A percentile compares a stretch with the other conserved stretches of the same genome.
Evolutionary conservation across 2,329 filamentous ascomycete species (phyloP).

Genomic region (Ilyonectria mors-panacis): DNA sequence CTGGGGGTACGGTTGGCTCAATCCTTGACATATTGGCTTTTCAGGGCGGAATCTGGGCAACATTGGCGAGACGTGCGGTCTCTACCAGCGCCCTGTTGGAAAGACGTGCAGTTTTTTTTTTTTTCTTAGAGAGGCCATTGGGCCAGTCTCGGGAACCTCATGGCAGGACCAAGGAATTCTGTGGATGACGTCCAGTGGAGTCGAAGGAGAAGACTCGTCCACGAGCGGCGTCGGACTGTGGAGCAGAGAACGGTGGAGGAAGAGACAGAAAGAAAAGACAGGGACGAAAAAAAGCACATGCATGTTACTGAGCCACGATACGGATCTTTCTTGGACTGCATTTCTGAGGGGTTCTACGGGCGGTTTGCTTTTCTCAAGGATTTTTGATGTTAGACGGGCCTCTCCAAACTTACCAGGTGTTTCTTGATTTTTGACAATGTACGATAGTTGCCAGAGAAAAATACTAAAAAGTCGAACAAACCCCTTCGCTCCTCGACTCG

Average conservation of each 20-base stretch:
- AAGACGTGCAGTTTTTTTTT: constrained; percentile 31
- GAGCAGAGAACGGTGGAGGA: constrained; percentile 10
- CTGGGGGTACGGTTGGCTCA: constrained; percentile 26
- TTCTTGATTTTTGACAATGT: constrained; percentile 39
- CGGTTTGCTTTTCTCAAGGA: constrained; percentile 37
- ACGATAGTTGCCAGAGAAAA: constrained; percentile 45
- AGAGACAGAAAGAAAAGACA: constrained; percentile 35
- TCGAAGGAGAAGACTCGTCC: constrained; percentile 6
- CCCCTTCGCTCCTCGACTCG: neutral
- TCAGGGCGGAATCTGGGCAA: constrained; percentile 34
- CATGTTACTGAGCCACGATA: constrained; percentile 43
- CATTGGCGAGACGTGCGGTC: constrained; percentile 32
- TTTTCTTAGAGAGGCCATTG: constrained; percentile 18
- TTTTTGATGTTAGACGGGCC: constrained; percentile 42
- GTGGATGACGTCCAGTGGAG: constrained; percentile 9
- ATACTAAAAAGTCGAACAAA: constrained; percentile 39
- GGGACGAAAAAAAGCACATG: constrained; percentile 46
- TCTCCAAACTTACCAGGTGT: constrained; percentile 38
- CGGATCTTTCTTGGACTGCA: constrained; percentile 44
- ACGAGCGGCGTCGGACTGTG: neutral
- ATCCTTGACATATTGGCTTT: constrained; percentile 39
- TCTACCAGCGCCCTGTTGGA: constrained; percentile 39
- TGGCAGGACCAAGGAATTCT: constrained; percentile 11
- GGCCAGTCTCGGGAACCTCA: constrained; percentile 18
- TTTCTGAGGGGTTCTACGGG: constrained; percentile 47